Percentiles rank a stretch among this genome's conserved stretches.
Evolutionary conservation across 495 filamentous ascomycete species (phyloP).

Genomic region (Penicillium maclennaniae): DNA sequence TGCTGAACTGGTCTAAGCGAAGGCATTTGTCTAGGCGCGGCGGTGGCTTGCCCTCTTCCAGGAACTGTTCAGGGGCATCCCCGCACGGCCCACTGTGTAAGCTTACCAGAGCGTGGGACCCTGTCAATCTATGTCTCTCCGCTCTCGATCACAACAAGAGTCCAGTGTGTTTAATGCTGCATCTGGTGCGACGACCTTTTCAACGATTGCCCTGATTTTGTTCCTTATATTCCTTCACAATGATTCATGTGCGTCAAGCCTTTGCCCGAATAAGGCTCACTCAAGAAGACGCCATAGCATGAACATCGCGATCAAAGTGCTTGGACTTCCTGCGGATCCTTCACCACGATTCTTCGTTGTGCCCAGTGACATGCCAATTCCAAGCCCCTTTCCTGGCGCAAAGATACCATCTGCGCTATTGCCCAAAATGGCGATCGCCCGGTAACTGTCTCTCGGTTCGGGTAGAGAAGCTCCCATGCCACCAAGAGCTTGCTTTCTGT

Average conservation of each 20-base stretch:
- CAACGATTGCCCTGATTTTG: not conserved
- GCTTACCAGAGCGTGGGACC: not conserved
- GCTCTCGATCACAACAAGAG: not conserved
- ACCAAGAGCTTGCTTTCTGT: not conserved
- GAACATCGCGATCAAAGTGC: no score
- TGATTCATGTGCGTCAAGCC: no score
- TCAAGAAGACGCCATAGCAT: no score
- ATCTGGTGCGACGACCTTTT: not conserved
- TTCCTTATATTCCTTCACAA: not conserved
- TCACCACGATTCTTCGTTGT: not conserved
- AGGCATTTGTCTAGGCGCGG: not conserved
- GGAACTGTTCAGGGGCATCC: constrained; percentile 14
- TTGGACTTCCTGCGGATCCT: not conserved
- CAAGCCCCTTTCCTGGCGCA: not conserved
- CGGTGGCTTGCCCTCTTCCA: not conserved
- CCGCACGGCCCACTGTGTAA: constrained; percentile 1
- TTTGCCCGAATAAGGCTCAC: no score
- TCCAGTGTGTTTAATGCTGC: not conserved
- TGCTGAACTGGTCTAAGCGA: constrained; percentile 26
- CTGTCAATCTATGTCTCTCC: not conserved
- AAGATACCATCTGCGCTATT: not conserved
- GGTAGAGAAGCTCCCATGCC: not conserved
- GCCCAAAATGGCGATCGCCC: not conserved
- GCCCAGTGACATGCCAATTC: not conserved
- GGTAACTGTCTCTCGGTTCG: not conserved